Percentiles rank a stretch among this genome's conserved stretches.
Conservation (phyloP, 2,329 filamentous ascomycete species). For the Akanthomyces lecanii region DNA sequence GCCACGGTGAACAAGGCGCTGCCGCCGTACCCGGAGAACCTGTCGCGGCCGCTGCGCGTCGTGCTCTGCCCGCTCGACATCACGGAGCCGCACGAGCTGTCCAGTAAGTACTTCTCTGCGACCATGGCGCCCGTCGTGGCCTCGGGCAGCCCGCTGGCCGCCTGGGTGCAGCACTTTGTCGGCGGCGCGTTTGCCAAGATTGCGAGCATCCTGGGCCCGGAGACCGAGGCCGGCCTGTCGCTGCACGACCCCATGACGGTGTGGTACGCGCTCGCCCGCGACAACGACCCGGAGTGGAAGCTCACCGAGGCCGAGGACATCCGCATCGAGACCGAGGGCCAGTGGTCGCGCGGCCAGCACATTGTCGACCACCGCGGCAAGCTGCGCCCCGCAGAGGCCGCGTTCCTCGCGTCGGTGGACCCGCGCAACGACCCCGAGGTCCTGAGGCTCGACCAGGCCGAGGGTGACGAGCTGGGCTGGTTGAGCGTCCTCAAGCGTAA, state of each 20-base stretch:
- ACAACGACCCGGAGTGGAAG: conserved; percentile 51
- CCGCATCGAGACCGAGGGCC: conserved; percentile 80
- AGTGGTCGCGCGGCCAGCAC: conserved; percentile 94
- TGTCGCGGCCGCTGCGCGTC: conserved; percentile 61
- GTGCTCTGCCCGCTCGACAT: conserved; percentile 74
- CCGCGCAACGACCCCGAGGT: conserved; percentile 38
- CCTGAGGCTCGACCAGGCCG: conserved; percentile 45
- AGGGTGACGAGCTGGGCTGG: conserved; percentile 74
- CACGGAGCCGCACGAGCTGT: conserved; percentile 66
- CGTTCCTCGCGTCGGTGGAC: conserved; percentile 37
- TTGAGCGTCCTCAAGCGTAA: conserved; percentile 71
- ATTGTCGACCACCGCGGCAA: conserved; percentile 69
- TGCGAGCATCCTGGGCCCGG: conserved; percentile 56
- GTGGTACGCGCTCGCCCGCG: conserved; percentile 68
- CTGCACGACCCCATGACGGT: conserved; percentile 76
- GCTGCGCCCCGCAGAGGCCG: conserved; percentile 46
- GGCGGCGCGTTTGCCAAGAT: conserved; percentile 67
- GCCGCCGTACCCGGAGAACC: conserved; percentile 57
- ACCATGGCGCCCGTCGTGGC: conserved; percentile 52
- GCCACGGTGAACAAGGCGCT: conserved; percentile 50
- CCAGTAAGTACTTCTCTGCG: conserved; percentile 53
- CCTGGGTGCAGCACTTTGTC: conserved; percentile 71
- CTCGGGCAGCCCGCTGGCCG: conserved; percentile 66
- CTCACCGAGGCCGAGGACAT: conserved; percentile 68
- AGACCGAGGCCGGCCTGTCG: conserved; percentile 55